Percentiles rank a stretch among this genome's conserved stretches.
Conservation (phyloP, 2,329 filamentous ascomycete genomes). For the Ceratocystis papillata region DNA sequence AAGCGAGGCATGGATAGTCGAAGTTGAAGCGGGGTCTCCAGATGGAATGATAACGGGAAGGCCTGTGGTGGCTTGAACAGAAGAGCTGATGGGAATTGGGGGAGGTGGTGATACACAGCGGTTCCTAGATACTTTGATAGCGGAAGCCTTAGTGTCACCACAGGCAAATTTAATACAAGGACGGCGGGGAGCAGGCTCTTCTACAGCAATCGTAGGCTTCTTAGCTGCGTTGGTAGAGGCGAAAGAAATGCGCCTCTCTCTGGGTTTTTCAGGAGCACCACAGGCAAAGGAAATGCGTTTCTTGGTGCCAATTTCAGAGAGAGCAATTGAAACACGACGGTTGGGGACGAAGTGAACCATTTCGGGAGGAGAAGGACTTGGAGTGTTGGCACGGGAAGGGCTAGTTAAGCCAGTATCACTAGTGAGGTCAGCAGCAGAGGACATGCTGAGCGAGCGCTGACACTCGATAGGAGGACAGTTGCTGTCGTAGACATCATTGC, state of each 20-base stretch:
- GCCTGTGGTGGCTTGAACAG: constrained; percentile 10
- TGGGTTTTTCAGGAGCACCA: constrained; percentile 9
- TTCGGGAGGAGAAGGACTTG: constrained; percentile 70
- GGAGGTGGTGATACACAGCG: constrained; percentile 20
- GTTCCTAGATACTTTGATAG: constrained; percentile 15
- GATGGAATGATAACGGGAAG: constrained; percentile 11
- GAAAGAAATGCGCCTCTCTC: constrained; percentile 13
- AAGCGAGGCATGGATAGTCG: constrained; percentile 18
- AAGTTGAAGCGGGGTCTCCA: constrained; percentile 20
- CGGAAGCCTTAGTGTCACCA: constrained; percentile 26
- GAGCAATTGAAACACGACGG: constrained; percentile 23
- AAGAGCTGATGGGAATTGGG: constrained; percentile 13
- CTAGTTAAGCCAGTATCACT: constrained; percentile 88
- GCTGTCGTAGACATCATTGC: constrained; percentile 46
- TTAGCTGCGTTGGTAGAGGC: background rate
- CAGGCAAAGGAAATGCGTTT: constrained; percentile 26
- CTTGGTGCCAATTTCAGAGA: constrained; percentile 21
- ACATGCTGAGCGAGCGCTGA: constrained; percentile 43
- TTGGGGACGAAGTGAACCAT: constrained; percentile 35
- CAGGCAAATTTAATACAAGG: constrained; percentile 68
- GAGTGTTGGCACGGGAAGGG: constrained; percentile 74
- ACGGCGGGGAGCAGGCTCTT: constrained; percentile 36
- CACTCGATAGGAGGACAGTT: constrained; percentile 47
- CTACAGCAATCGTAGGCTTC: constrained; percentile 16
- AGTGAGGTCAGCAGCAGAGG: constrained; percentile 84